Evolutionary conservation across 1,284 basidiomycete genomes (phyloP).

Genomic region (Cystobasidiaceae sp.): DNA sequence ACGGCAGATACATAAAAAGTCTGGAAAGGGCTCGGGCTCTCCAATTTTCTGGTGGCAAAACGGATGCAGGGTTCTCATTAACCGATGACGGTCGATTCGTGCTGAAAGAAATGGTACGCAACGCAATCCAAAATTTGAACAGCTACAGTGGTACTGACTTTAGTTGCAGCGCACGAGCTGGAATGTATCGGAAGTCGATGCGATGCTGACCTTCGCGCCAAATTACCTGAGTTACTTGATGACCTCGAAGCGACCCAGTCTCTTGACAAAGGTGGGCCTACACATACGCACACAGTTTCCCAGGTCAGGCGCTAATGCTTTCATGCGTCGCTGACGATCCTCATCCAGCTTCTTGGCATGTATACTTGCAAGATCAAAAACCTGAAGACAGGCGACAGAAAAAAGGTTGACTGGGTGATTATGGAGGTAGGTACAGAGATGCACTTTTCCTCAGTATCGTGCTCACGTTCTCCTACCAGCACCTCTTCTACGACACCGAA

Average conservation of each 20-base stretch:
- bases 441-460: background rate
- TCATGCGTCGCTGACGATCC: background rate
- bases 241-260: background rate
- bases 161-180: conserved; percentile 19
- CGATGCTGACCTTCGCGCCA: conserved; percentile 14
- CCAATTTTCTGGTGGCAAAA: conserved; percentile 18
- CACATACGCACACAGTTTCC: too few species aligned
- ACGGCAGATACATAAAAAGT: background rate
- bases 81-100: conserved; percentile 6
- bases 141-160: too few species aligned
- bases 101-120: conserved; percentile 8
- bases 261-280: conserved; percentile 23
- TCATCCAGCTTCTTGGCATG: conserved; percentile 5
- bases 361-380: conserved; percentile 24
- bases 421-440: background rate
- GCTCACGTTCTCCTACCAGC: background rate
- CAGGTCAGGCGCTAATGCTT: background rate
- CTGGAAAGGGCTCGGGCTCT: background rate
- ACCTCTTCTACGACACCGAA: conserved; percentile 4
- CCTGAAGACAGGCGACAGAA: conserved; percentile 2
- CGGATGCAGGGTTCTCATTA: conserved; percentile 4
- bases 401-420: conserved; percentile 1
- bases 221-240: conserved; percentile 4
- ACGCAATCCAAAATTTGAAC: background rate
- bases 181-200: conserved; percentile 18